Base-by-base conservation (phyloP, 176 grass and related monocot genomes). In the Thinopyrum elongatum region DNA sequence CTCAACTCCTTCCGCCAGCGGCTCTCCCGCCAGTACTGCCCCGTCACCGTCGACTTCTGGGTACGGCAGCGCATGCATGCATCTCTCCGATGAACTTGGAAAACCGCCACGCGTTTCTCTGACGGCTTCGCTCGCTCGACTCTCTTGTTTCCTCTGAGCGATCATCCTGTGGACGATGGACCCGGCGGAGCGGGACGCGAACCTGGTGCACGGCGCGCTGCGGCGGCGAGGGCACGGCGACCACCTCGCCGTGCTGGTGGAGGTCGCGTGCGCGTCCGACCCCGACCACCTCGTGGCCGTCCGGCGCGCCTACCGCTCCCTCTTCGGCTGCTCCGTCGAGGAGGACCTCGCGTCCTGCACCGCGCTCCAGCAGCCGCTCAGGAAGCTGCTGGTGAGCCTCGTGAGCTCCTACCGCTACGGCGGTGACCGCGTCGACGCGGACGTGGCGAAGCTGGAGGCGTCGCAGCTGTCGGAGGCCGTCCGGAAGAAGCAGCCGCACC, bases 241-340 rank as follows among this genome's bases (percentile, higher is more conserved):
- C 58, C 14, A 83, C 66, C 19, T 87, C 1, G 58, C 61, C 53
- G 93, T 92, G 82, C 21, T 92, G 38, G 28, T 93, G 46, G 95
- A 95, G 66, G 93, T 98, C 75, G 67, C 91, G 1, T 95, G 91
- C 67, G 95, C 93, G 34, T 93, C 86, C 3, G 74, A 77, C 17
- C 95, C 93, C 1, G 93, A 98, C 8, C 93, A 98, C 68, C 89
- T 98, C 76, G 33, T 95, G 71, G 91, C 80, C 47, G 87, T 98
- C 73, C 87, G 93, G 76, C 76, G 78, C 30, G 57, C 60, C 6
- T 98, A 95, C 84, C 72, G 57, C 78, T n/a, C 81, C n/a, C 83
- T 89, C 9, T 98, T 93, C 84, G 70, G 65, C 42, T 87, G 83
- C 88, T 98, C 93, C n/a, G 17, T 98, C 6, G 91, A 98, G 53